These are phyloP conservation scores for Diaporthe sp. DNA, from an alignment of 2,329 filamentous ascomycete genomes.

Conservation along the genomic window DNA sequence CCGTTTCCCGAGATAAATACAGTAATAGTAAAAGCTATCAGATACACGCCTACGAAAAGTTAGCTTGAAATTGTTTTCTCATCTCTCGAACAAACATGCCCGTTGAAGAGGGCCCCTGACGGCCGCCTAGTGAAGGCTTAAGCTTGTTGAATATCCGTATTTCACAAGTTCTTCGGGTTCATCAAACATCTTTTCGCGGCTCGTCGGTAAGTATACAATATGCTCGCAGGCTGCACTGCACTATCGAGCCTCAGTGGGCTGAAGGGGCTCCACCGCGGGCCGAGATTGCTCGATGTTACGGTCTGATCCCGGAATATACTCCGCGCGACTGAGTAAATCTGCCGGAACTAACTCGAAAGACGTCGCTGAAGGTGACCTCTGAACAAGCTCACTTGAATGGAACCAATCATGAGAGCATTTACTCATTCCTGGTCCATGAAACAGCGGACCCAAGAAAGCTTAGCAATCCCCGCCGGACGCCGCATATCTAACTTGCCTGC, in stretches of 20 bases:
- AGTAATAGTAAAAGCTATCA: background rate
- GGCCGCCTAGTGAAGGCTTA: background rate
- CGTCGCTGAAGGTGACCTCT: background rate
- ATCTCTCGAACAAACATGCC: background rate
- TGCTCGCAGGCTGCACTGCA: background rate
- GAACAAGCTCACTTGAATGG: background rate
- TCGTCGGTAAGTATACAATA: background rate
- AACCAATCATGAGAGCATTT: background rate
- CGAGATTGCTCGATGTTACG: background rate
- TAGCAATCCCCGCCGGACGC: background rate
- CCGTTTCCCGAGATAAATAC: background rate
- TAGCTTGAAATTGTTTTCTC: background rate
- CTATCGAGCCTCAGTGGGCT: background rate
- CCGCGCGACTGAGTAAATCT: background rate
- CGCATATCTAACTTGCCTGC: background rate
- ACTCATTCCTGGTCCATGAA: background rate
- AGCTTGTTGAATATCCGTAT: background rate
- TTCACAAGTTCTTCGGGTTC: too few relatives aligned
- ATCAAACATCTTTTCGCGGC: too few relatives aligned
- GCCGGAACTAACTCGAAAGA: background rate
- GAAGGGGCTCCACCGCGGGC: conserved; percentile 1
- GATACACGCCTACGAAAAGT: background rate
- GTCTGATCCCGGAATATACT: background rate
- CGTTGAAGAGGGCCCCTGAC: background rate
- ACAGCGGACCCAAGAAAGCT: background rate